Conservation (phyloP, 192 early-diverging fungal species). For the Lunasporangiospora selenospora region DNA sequence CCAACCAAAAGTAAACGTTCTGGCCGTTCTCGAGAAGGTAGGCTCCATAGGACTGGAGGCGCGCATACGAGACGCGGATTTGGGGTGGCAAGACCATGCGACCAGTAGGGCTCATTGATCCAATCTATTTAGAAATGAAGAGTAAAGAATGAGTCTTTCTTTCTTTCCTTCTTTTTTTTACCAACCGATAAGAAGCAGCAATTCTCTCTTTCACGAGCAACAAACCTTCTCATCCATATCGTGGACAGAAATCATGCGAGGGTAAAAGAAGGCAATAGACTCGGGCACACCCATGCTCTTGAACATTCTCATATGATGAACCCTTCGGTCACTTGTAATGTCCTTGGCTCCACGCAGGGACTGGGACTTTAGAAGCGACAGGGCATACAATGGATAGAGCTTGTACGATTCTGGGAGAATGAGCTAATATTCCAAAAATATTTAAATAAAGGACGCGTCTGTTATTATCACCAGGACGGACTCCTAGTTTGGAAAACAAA, state of each 20-base stretch:
- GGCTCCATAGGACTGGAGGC: slow-evolving; percentile 77
- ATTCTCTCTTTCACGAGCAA: too few relatives aligned
- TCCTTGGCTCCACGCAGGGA: slow-evolving; percentile 76
- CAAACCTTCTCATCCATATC: slow-evolving; percentile 63
- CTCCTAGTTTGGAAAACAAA: too few relatives aligned
- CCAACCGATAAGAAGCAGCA: too few relatives aligned
- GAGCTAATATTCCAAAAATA: too few relatives aligned
- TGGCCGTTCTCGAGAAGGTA: slow-evolving; percentile 90
- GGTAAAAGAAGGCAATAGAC: slow-evolving; percentile 85
- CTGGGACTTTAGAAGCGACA: slow-evolving; percentile 84
- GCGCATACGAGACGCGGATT: slow-evolving; percentile 77
- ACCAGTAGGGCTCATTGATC: slow-evolving; percentile 47
- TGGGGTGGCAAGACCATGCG: slow-evolving; percentile 68
- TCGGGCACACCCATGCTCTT: slow-evolving; percentile 78
- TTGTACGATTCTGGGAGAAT: slow-evolving; percentile 98
- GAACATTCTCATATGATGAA: slow-evolving; percentile 79
- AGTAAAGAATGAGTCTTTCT: too few relatives aligned
- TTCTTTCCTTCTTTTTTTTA: too few relatives aligned
- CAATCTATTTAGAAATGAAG: slow-evolving; percentile 42
- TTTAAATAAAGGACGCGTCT: too few relatives aligned
- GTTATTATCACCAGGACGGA: too few relatives aligned
- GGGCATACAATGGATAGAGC: slow-evolving; percentile 85
- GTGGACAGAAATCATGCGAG: slow-evolving; percentile 77
- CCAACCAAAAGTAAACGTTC: slow-evolving; percentile 86
- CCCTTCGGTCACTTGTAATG: slow-evolving; percentile 81